phyloP scores from a whole-genome alignment of 257 asterid species.

The Solanum okadae region DNA sequence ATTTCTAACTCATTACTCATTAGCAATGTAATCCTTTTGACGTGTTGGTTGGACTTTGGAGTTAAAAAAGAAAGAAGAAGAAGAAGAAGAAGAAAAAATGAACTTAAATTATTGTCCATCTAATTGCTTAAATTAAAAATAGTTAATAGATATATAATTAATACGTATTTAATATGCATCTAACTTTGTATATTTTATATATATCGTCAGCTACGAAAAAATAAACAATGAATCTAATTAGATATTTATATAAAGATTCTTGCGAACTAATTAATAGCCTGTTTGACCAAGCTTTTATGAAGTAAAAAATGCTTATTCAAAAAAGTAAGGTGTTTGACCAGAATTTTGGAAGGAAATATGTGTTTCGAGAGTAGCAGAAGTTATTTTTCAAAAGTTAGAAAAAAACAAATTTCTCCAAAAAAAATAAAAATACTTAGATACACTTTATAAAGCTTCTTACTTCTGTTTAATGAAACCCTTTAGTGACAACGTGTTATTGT shows the following conservation, averaged over 20 bases:
- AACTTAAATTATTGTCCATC: neutral
- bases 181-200: neutral
- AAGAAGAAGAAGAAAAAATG: neutral
- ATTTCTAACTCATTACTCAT: neutral
- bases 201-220: neutral
- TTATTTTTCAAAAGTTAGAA: too few relatives aligned
- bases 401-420: too few relatives aligned
- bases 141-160: too few relatives aligned
- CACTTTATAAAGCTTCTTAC: neutral
- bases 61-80: neutral
- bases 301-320: neutral
- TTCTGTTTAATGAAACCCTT: neutral
- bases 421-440: neutral
- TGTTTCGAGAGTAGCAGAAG: accelerated
- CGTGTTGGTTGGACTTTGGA: neutral
- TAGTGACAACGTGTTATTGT: neutral
- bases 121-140: neutral
- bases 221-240: neutral
- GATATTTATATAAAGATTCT: neutral
- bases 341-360: too few relatives aligned
- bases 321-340: neutral
- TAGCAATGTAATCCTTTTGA: neutral
- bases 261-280: neutral
- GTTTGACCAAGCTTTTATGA: accelerated
- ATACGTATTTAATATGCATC: neutral